Base-by-base conservation (phyloP, 2,329 filamentous ascomycete species). In the Curvularia hawaiiensis region DNA sequence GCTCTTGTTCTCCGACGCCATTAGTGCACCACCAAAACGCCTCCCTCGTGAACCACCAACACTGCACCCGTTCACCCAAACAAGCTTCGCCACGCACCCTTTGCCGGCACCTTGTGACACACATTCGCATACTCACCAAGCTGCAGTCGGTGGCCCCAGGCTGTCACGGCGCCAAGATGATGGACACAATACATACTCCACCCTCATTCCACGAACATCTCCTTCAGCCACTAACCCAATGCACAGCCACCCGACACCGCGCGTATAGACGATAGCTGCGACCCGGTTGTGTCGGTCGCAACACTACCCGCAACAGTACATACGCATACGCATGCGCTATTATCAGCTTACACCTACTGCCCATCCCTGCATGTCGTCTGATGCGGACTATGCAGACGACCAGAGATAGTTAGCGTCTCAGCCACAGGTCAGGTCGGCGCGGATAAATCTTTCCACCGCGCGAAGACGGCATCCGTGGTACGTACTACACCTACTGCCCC, bases 321-420 rank as follows among this genome's bases (percentile, higher is more conserved):
- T 5, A 16, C 14, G 16, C 35, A 28, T 18, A 28, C 18, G 44
- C 24, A 16, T 43, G 31, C 35, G 16, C 33, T 38, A 31, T 30
- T 12, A 41, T 46, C 43, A 31, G 30, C 30, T 31, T 31, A 31
- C 11, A 12, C 30, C 8, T 30, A 41, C 50, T 38, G 40, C 16
- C 31, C 52, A 31, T 56, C 58, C 46, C 50, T 53, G 33, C 62
- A 49, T 20, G 64, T 31, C 35, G 40, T 58, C 60, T 5, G 22
- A 24, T 54, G 35, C 35, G 4, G 16, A 18, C 35, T 55, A 62
- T 31, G 48, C 60, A 22, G 49, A 43, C 24, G 50, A 55, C 46
- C 40, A 26, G n/a, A 44, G 4, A 5, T 48, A 12, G 31, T 43
- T 39, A 47, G 33, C 18, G 54, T 33, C 44, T n/a, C 12, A 33